A percentile compares a stretch with the other conserved stretches of the same genome.
phyloP scores from a whole-genome alignment of 2,329 filamentous ascomycete species.

The Zarea fungicola region DNA sequence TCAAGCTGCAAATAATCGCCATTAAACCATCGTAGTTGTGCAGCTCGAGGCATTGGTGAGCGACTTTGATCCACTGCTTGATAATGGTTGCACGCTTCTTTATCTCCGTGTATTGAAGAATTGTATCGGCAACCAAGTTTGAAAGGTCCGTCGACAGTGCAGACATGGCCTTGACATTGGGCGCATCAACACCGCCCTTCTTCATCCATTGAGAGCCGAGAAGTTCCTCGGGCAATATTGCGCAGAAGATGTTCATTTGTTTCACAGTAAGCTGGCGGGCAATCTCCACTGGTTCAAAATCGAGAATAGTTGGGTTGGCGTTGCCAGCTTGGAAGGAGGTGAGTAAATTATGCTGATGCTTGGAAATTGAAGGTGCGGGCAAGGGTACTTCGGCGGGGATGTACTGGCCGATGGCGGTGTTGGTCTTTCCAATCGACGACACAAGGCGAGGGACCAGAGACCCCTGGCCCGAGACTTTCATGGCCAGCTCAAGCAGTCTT shows the following conservation, averaged over 20 bases:
- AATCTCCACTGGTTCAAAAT: constrained; percentile 87
- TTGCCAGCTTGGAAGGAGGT: constrained; percentile 69
- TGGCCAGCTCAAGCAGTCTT: constrained; percentile 72
- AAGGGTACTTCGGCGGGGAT: constrained; percentile 66
- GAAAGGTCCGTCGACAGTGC: constrained; percentile 87
- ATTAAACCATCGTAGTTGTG: constrained; percentile 96
- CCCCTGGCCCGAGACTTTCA: constrained; percentile 69
- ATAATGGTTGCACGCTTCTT: constrained; percentile 88
- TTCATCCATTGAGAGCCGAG: constrained; percentile 93
- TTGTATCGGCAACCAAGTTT: constrained; percentile 88
- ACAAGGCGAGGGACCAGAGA: constrained; percentile 76
- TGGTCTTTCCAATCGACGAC: constrained; percentile 85
- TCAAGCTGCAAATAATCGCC: constrained; percentile 92
- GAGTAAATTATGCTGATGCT: constrained; percentile 69
- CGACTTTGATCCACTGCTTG: constrained; percentile 98
- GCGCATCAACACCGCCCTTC: constrained; percentile 69
- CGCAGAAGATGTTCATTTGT: constrained; percentile 86
- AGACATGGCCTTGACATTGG: constrained; percentile 92
- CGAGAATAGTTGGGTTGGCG: constrained; percentile 67
- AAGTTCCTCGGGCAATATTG: constrained; percentile 87
- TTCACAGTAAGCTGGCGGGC: constrained; percentile 90
- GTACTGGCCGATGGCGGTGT: constrained; percentile 66
- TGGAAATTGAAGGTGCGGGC: constrained; percentile 65
- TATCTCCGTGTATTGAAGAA: constrained; percentile 79
- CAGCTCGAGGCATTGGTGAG: constrained; percentile 76